These are phyloP conservation scores for Conidiobolus incongruus DNA, from an alignment of 371 early-diverging fungal genomes.

Conservation along the genomic window DNA sequence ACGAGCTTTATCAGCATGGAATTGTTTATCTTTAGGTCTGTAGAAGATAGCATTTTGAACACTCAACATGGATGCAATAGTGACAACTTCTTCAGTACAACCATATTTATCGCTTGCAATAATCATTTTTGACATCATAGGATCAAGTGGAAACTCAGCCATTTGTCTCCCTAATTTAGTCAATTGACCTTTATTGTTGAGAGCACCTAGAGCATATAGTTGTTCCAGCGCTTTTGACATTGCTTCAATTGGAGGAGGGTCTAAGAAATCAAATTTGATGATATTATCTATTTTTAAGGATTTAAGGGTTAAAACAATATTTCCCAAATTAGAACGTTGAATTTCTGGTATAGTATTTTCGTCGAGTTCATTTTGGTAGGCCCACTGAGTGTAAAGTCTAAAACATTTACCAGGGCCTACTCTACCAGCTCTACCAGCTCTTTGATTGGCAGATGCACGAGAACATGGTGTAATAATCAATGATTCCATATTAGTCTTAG, in stretches of 20 bases:
- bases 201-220: conserved; percentile 85
- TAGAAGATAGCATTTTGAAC: conserved; percentile 83
- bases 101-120: conserved; percentile 76
- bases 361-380: conserved; percentile 83
- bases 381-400: conserved; percentile 90
- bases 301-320: conserved; percentile 77
- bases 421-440: conserved; percentile 96
- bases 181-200: conserved; percentile 78
- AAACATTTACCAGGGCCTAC: conserved; percentile 96
- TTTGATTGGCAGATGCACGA: conserved; percentile 90
- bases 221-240: conserved; percentile 82
- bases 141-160: conserved; percentile 97
- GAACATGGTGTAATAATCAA: conserved; percentile 85
- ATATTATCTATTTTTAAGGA: conserved; percentile 89
- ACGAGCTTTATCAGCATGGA: conserved; percentile 83
- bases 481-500: conserved; percentile 89
- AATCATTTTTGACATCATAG: conserved; percentile 81
- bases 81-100: conserved; percentile 78
- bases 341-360: conserved; percentile 92
- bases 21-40: conserved; percentile 82
- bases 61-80: conserved; percentile 76
- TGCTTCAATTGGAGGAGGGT: conserved; percentile 86
- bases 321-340: conserved; percentile 77
- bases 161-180: conserved; percentile 94
- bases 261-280: conserved; percentile 94